Evolutionary conservation across 1,139 yeast species (phyloP).

Genomic region (Debaryomycetaceae sp.): DNA sequence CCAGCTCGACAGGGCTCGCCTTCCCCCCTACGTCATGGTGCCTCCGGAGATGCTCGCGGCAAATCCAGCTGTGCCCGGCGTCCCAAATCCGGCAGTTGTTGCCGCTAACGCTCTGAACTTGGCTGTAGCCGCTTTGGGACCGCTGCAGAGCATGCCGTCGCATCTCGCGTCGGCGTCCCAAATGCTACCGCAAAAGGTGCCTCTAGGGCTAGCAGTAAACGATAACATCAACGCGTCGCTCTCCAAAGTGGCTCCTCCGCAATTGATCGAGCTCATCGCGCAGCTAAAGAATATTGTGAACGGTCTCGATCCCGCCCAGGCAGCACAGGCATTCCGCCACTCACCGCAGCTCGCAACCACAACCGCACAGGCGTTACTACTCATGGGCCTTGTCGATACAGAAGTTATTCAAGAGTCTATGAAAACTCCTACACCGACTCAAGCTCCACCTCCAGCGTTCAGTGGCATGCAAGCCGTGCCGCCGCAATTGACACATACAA

Average conservation of each 20-base stretch:
- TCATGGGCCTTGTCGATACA: constrained; percentile 65
- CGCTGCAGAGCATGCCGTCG: constrained; percentile 3
- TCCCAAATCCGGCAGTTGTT: background rate
- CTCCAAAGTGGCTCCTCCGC: constrained; percentile 56
- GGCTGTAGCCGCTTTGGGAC: background rate
- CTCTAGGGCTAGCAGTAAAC: constrained; percentile 24
- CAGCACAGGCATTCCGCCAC: constrained; percentile 40
- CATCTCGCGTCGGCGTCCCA: constrained; percentile 1
- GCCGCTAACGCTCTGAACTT: background rate
- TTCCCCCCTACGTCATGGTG: constrained; percentile 45
- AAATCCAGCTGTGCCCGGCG: background rate
- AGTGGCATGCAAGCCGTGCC: constrained; percentile 4
- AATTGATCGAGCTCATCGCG: constrained; percentile 54
- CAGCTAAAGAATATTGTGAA: constrained; percentile 44
- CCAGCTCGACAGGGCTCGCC: constrained; percentile 26
- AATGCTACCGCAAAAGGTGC: constrained; percentile 9
- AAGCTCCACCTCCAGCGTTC: constrained; percentile 7
- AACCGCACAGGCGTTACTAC: constrained; percentile 61
- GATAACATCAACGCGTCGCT: constrained; percentile 48
- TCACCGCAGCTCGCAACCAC: constrained; percentile 52
- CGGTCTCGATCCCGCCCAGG: constrained; percentile 41
- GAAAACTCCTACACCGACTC: constrained; percentile 20
- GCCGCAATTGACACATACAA: constrained; percentile 3
- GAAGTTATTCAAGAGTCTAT: constrained; percentile 45
- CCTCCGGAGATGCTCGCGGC: constrained; percentile 37